Percentiles rank a stretch among this genome's conserved stretches.
These are phyloP conservation scores for Teratosphaeria epicoccoides DNA, from an alignment of 2,329 filamentous ascomycete genomes.

Conservation along the genomic window DNA sequence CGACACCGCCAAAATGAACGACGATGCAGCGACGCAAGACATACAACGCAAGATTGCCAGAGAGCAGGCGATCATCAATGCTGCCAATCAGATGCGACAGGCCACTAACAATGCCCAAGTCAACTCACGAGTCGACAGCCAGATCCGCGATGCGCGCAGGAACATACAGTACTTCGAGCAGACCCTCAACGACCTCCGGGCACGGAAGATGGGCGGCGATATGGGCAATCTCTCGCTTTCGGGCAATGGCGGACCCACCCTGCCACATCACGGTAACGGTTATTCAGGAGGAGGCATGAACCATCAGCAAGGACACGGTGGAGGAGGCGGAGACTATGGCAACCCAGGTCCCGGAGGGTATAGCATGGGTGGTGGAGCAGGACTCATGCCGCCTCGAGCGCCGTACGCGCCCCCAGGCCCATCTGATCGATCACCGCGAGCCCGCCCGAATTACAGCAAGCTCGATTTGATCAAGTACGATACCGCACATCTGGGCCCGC, in stretches of 20 bases:
- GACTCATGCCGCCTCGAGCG: conserved; percentile 69
- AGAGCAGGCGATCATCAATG: conserved; percentile 89
- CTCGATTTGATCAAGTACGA: conserved; percentile 98
- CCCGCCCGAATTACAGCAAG: conserved; percentile 86
- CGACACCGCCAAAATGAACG: conserved; percentile 40
- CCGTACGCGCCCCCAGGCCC: conserved; percentile 68
- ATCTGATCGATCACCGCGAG: conserved; percentile 56
- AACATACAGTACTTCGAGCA: conserved; percentile 96
- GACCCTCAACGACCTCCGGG: conserved; percentile 75
- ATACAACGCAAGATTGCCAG: conserved; percentile 96
- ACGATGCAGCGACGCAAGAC: conserved; percentile 58
- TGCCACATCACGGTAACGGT: conserved; percentile 24
- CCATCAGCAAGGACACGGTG: conserved; percentile 35
- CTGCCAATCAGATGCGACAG: conserved; percentile 87
- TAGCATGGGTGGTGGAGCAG: conserved; percentile 53
- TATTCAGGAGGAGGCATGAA: conserved; percentile 42
- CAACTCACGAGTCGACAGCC: conserved; percentile 78
- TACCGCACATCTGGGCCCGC: conserved; percentile 84
- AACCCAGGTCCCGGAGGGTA: conserved; percentile 42
- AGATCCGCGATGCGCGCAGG: conserved; percentile 84
- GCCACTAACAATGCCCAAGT: conserved; percentile 91
- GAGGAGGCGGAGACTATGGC: conserved; percentile 55
- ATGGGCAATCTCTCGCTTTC: conserved; percentile 57
- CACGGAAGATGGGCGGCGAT: conserved; percentile 61
- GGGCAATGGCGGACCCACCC: conserved; percentile 31